Evolutionary conservation across 2,329 filamentous ascomycete species (phyloP).

Genomic region (Dothideomycetes sp.): DNA sequence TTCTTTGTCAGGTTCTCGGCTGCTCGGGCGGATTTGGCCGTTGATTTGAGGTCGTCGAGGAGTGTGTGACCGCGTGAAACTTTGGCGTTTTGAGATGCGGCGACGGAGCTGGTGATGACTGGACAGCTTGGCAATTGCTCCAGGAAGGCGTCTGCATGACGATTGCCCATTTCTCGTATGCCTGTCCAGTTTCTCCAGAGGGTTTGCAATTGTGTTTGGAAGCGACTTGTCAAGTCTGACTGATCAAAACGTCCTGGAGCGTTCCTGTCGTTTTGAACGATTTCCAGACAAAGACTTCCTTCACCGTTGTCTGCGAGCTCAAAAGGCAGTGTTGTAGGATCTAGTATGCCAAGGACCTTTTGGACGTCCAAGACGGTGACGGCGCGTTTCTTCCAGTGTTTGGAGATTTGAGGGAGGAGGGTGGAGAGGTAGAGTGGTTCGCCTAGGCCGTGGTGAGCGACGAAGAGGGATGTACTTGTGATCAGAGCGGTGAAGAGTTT

Average conservation of each 20-base stretch:
- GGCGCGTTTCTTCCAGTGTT: constrained; percentile 37
- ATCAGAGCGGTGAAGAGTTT: constrained; percentile 41
- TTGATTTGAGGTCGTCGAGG: constrained; percentile 57
- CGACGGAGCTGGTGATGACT: constrained; percentile 44
- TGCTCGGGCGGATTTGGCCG: constrained; percentile 22
- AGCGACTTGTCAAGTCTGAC: constrained; percentile 39
- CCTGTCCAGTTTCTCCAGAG: constrained; percentile 36
- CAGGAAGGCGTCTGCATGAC: constrained; percentile 43
- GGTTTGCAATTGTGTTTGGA: constrained; percentile 39
- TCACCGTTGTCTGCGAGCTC: constrained; percentile 35
- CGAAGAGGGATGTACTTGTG: constrained; percentile 40
- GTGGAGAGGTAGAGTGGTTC: constrained; percentile 34
- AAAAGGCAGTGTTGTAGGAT: constrained; percentile 20
- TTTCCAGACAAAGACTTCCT: constrained; percentile 35
- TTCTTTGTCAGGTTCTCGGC: constrained; percentile 22
- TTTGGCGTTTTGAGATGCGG: constrained; percentile 44
- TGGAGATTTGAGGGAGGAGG: constrained; percentile 33
- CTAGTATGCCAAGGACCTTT: constrained; percentile 35
- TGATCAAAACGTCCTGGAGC: constrained; percentile 33
- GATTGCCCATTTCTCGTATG: constrained; percentile 28
- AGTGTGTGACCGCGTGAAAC: constrained; percentile 58
- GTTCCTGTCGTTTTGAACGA: constrained; percentile 23
- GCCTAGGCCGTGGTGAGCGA: constrained; percentile 40
- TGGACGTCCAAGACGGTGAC: constrained; percentile 39
- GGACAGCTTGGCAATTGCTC: constrained; percentile 46